Evolutionary conservation across 2,329 filamentous ascomycete species (phyloP), one percentile per base, ranked within the genome.

Genomic region (Canariomyces notabilis): DNA sequence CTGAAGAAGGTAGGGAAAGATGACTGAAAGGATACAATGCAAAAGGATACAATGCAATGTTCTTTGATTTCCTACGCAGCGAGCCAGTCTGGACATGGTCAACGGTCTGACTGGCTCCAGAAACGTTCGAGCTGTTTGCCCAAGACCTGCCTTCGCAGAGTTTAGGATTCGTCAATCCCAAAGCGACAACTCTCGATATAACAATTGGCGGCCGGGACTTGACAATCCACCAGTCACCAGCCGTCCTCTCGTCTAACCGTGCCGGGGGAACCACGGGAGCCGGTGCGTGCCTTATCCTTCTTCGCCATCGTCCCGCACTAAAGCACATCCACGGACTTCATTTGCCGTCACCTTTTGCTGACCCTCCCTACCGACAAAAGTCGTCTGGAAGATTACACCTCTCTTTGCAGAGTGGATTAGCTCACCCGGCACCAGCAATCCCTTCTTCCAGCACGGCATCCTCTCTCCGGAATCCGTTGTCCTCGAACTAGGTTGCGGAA

Each of bases 371-470:
- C 20, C 40, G 15, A 11, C 37, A 32, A 32, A 48, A 85, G 89
- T 95, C 15, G 73, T 97, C 7, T 98, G 93, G 93, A 89, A 87
- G 65, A 85, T 95, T 56, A 91, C 89, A 0, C 89, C 90, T 7
- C 72, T 82, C 36, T 82, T 97, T 60, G 87, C 90, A 18, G 72
- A 80, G 54, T 97, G 89, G 89, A 75, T 97, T 37, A 73, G 81
- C 26, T 74, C 75, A 3, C 65, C 75, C 2, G 61, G 65, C 22
- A 22, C 23, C 16, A 29, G 3, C 42, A 89, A 89, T 62, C 64
- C 80, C 1, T 73, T 96, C 38, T 81, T 83, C 67, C 63, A 54
- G 5, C 57, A 61, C 22, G 38, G 44, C 37, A 18, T 83, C 41
- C 71, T 91, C 6, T 65, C 70, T 19, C 49, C 70, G 0, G 57